Conservation (phyloP, 2,329 filamentous ascomycete genomes). For the Bisporella sp. region DNA sequence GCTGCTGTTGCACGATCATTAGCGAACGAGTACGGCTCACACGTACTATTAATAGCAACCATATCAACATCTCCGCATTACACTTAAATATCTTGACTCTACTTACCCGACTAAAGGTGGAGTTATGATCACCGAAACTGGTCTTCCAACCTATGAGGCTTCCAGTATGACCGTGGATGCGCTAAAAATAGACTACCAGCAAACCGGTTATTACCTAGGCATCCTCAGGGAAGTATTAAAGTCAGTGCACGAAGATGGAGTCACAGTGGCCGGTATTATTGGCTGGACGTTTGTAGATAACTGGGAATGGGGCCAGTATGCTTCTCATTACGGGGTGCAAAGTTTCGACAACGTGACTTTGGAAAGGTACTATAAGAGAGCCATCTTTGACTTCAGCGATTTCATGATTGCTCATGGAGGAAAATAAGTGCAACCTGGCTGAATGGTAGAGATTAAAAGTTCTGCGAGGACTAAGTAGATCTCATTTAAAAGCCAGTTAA, state of each 20-base stretch:
- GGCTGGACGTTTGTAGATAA: slow-evolving; percentile 48
- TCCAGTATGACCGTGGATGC: background rate
- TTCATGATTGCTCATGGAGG: slow-evolving; percentile 58
- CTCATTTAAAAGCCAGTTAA: no score
- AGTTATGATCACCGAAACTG: background rate
- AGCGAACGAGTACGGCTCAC: background rate
- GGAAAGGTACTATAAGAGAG: slow-evolving; percentile 46
- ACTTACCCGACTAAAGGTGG: no score
- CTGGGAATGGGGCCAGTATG: slow-evolving; percentile 37
- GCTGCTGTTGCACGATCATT: background rate
- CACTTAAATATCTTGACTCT: no score
- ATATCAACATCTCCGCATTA: no score
- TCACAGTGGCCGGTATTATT: slow-evolving; percentile 45
- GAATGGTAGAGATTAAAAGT: no score
- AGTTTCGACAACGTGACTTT: slow-evolving; percentile 46
- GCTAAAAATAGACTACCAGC: slow-evolving; percentile 26
- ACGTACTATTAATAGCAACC: background rate
- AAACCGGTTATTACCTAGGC: slow-evolving; percentile 42
- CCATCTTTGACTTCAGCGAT: slow-evolving; percentile 60
- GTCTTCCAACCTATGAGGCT: background rate
- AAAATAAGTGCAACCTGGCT: no score
- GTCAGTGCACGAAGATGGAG: slow-evolving; percentile 48
- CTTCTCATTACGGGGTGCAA: slow-evolving; percentile 48
- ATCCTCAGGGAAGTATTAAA: slow-evolving; percentile 49
- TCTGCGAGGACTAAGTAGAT: no score